phyloP scores from a whole-genome alignment of 164 flowering plant species.

The Piper betle region DNA sequence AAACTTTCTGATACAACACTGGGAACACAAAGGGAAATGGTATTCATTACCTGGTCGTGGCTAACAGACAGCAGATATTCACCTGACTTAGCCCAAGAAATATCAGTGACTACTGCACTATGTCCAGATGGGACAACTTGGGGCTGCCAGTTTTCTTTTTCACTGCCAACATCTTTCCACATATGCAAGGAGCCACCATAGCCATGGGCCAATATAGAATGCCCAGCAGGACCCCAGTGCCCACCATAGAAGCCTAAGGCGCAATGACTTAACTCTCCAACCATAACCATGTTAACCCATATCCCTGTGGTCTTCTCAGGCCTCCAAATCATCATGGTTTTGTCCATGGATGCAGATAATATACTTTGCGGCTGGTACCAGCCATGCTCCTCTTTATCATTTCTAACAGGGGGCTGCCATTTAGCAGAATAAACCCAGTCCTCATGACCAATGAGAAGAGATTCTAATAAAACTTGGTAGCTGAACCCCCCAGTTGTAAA shows the following conservation, averaged over 20 bases:
- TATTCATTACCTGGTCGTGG: conserved; percentile 74
- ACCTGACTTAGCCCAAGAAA: conserved; percentile 67
- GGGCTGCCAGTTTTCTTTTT: conserved; percentile 75
- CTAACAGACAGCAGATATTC: conserved; percentile 77
- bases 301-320: conserved; percentile 91
- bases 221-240: conserved; percentile 77
- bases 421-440: conserved; percentile 98
- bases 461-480: conserved; percentile 82
- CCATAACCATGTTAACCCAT: conserved; percentile 94
- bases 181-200: conserved; percentile 96
- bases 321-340: conserved; percentile 99
- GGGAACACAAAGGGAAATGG: not conserved
- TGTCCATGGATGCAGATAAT: conserved; percentile 97
- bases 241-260: conserved; percentile 98
- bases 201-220: conserved; percentile 83
- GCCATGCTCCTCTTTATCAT: conserved; percentile 20
- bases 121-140: conserved; percentile 96
- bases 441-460: conserved; percentile 91
- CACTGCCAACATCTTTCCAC: conserved; percentile 72
- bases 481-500: conserved; percentile 46
- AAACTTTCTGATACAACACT: not conserved
- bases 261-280: conserved; percentile 94
- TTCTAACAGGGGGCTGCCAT: conserved; percentile 73
- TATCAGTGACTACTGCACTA: conserved; percentile 69
- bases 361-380: conserved; percentile 64